Evolutionary conservation across 495 filamentous ascomycete species (phyloP).

Genomic region (Penicillium argentinense): DNA sequence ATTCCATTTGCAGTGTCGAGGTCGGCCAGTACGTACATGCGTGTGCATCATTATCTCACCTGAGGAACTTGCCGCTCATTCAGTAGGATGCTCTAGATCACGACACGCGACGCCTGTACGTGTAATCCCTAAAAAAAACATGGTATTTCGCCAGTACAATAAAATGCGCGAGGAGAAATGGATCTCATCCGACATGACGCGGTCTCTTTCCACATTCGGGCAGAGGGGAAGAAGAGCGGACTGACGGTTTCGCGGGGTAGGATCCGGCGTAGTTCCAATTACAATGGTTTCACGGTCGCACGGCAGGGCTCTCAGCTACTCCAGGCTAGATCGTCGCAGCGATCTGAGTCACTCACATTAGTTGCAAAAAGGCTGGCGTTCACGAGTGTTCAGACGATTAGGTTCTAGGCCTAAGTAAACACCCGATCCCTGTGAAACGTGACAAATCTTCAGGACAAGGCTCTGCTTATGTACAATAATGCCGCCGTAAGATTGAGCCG

Average conservation of each 20-base stretch:
- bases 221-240: not conserved
- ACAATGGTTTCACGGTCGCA: not conserved
- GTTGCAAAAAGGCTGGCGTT: slow-evolving; percentile 2
- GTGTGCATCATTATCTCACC: not conserved
- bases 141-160: too few relatives aligned
- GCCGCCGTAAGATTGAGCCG: too few relatives aligned
- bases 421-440: slow-evolving; percentile 5
- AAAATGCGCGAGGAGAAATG: too few relatives aligned
- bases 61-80: not conserved
- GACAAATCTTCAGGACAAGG: slow-evolving; percentile 7
- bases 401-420: slow-evolving; percentile 6
- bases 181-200: not conserved
- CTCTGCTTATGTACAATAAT: not conserved
- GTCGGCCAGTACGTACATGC: too few relatives aligned
- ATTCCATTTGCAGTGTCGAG: too few relatives aligned
- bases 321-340: not conserved
- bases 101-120: too few relatives aligned
- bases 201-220: not conserved
- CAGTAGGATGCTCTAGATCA: not conserved
- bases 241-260: slow-evolving; percentile 5
- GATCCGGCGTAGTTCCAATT: not conserved
- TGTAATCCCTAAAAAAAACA: too few relatives aligned
- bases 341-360: slow-evolving; percentile 5
- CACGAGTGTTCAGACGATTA: not conserved
- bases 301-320: not conserved